Evolutionary conservation across 192 early-diverging fungal species (phyloP).

Genomic region (Bifiguratus adelaidae): DNA sequence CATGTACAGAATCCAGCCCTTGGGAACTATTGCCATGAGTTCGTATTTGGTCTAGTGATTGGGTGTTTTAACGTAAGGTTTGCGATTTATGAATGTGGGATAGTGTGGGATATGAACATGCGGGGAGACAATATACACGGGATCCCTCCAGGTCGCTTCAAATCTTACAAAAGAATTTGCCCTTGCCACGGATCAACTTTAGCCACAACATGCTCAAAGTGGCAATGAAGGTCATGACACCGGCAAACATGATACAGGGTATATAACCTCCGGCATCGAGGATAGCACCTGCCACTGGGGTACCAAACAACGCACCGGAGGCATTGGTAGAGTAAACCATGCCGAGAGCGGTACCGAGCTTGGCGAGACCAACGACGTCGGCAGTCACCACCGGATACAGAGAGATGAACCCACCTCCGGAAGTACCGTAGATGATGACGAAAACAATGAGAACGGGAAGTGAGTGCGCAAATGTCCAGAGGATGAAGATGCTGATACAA

Average conservation of each 20-base stretch:
- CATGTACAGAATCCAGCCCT: not conserved
- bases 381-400: slow-evolving; percentile 33
- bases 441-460: slow-evolving; percentile 17
- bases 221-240: slow-evolving; percentile 8
- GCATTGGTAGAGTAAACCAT: slow-evolving; percentile 26
- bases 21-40: not conserved
- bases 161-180: slow-evolving; percentile 11
- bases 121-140: not conserved
- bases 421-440: slow-evolving; percentile 13
- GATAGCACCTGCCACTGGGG: slow-evolving; percentile 21
- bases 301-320: slow-evolving; percentile 20
- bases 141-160: not conserved
- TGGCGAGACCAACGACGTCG: slow-evolving; percentile 38
- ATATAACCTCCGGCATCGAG: slow-evolving; percentile 12
- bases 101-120: not conserved
- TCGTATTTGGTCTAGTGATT: not conserved
- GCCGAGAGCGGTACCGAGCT: slow-evolving; percentile 25
- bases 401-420: slow-evolving; percentile 24
- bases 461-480: slow-evolving; percentile 36
- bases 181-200: slow-evolving; percentile 9
- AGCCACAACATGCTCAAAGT: slow-evolving; percentile 15
- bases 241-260: slow-evolving; percentile 23
- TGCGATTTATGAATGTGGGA: not conserved
- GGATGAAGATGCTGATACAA: slow-evolving; percentile 17
- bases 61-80: not conserved